Base-by-base conservation (phyloP, 805 yeast genomes). In the Wickerhamiella occidentalis region DNA sequence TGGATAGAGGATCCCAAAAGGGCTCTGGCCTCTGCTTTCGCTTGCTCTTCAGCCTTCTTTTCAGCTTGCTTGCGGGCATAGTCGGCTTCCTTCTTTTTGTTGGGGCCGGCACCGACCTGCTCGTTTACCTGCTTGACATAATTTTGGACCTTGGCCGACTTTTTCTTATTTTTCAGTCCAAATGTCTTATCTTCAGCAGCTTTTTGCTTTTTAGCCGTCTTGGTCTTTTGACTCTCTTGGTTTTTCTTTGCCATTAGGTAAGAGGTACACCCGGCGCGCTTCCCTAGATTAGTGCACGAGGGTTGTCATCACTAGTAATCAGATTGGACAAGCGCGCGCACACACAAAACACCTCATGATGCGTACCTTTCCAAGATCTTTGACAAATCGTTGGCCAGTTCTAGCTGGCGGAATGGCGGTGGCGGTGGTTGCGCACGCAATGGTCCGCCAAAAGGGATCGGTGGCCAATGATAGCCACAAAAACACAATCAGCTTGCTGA, bases 101-200 rank as follows among this genome's bases (percentile, higher is more conserved):
- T 77, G 49, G 69, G 64, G 12, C 71, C 73, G 15, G 74, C 75
- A 38, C 74, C 72, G 60, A 79, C 69, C 62, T 83, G 85, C 15
- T 68, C 66, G 57, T 79, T 81, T 21, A 83, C 82, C 61, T 83
- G 90, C 52, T 72, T 71, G 40, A 84, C 80, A 58, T 56, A 79
- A 54, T 71, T 74, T 64, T 87, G 95, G 35, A 90, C 96, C 60
- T 82, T 92, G 61, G 90, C 77, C 40, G 96, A 87, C 64, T 87
- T 85, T 69, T 92, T 90, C 66, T 92, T 92, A 54, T 92, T 92
- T 63, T 88, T 92, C 73, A 92, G 72, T 51, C 98, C 98, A 64
- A 92, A 92, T 2, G 96, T 85, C 69, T 85, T 88, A 68, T 92
- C 97, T 54, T 80, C 80, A 50, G 76, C 71, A 60, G 76, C 72